These are phyloP conservation scores for Avicennia marina DNA, from an alignment of 257 asterid species.

Conservation along the genomic window DNA sequence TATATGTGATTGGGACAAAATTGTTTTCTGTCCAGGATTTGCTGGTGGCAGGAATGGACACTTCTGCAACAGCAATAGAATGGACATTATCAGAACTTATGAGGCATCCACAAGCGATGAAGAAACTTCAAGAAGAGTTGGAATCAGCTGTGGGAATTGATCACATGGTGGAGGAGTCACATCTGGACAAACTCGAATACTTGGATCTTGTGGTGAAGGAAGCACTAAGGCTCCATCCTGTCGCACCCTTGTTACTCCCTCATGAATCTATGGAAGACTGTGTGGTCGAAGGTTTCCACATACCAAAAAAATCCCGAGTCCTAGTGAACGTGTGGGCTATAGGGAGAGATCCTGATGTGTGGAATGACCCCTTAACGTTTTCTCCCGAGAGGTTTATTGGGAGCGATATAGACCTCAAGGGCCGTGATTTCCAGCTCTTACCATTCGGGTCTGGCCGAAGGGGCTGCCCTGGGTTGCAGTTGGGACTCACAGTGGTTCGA, in stretches of 20 bases:
- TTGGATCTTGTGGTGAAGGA: constrained; percentile 30
- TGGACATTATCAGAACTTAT: constrained; percentile 40
- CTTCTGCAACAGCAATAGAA: constrained; percentile 25
- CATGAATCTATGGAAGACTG: constrained; percentile 32
- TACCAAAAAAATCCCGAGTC: constrained; percentile 18
- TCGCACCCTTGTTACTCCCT: constrained; percentile 26
- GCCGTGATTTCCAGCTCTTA: constrained; percentile 21
- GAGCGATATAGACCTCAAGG: constrained; percentile 20
- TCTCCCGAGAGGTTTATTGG: constrained; percentile 23
- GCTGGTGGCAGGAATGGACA: constrained; percentile 36
- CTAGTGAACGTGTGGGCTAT: constrained; percentile 31
- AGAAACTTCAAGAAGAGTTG: constrained; percentile 29
- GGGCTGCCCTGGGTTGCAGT: constrained; percentile 27
- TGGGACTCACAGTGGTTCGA: constrained; percentile 21
- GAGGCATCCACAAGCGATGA: constrained; percentile 27
- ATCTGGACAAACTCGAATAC: constrained; percentile 26
- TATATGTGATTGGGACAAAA: no score
- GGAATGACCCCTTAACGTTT: constrained; percentile 23
- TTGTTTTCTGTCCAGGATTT: constrained; percentile 22
- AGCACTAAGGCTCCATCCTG: constrained; percentile 29
- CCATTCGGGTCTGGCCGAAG: constrained; percentile 35
- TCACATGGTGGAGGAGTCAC: constrained; percentile 28
- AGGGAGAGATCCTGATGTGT: constrained; percentile 25
- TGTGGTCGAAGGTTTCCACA: constrained; percentile 16
- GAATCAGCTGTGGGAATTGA: constrained; percentile 21